Evolutionary conservation across 2,329 filamentous ascomycete species (phyloP).

Genomic region (Orbilia javanica): DNA sequence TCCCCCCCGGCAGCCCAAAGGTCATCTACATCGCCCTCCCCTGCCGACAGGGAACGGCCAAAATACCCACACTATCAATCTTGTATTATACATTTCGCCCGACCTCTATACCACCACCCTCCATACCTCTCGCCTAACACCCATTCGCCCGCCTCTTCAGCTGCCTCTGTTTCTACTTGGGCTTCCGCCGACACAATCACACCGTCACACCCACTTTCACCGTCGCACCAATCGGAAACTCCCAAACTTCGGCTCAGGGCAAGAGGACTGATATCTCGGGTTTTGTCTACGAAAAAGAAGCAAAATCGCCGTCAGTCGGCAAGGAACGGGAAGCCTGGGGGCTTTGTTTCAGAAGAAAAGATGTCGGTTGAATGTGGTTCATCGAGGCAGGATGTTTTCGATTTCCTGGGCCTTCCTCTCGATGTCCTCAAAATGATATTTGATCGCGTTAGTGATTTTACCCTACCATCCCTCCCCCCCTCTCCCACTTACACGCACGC

Average conservation of each 20-base stretch:
- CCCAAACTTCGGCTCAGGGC: conserved; percentile 52
- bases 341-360: conserved; percentile 37
- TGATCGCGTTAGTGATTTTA: conserved; percentile 47
- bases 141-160: conserved; percentile 24
- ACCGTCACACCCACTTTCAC: conserved; percentile 25
- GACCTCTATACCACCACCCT: conserved; percentile 17
- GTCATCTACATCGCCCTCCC: conserved; percentile 38
- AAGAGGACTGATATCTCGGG: conserved; percentile 53
- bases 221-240: conserved; percentile 39
- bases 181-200: conserved; percentile 54
- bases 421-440: conserved; percentile 59
- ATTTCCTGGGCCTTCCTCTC: conserved; percentile 53
- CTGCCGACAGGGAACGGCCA: conserved; percentile 49
- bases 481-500: too few relatives aligned
- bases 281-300: conserved; percentile 54
- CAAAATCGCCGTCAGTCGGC: conserved; percentile 52
- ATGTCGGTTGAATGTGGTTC: conserved; percentile 51
- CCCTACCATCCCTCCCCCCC: not conserved
- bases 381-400: conserved; percentile 54
- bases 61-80: conserved; percentile 55
- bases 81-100: conserved; percentile 55
- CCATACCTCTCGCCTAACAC: conserved; percentile 2
- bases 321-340: conserved; percentile 45
- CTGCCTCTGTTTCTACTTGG: conserved; percentile 52
- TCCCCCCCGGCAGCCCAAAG: conserved; percentile 28